Evolutionary conservation across 257 asterid genomes (phyloP).

Genomic region (Capsicum pubescens): DNA sequence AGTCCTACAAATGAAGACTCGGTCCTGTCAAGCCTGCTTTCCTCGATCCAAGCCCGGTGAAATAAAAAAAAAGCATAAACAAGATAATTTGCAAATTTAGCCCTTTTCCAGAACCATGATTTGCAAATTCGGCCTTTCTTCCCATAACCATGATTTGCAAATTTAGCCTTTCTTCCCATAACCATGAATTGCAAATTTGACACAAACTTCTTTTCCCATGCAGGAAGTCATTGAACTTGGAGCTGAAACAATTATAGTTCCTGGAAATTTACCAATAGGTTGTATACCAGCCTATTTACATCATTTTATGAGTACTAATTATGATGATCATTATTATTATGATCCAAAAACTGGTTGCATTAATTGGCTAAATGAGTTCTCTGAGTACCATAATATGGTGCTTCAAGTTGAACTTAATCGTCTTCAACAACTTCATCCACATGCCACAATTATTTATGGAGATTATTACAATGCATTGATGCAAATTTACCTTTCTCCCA

Average conservation of each 20-base stretch:
- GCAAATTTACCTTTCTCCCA: slow-evolving; percentile 22
- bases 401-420: slow-evolving; percentile 34
- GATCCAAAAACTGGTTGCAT: slow-evolving; percentile 46
- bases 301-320: background rate
- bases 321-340: background rate
- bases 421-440: slow-evolving; percentile 35
- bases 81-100: too few relatives aligned
- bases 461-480: slow-evolving; percentile 45
- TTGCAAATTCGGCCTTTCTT: too few relatives aligned
- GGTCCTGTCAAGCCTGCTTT: too few relatives aligned
- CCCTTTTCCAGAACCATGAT: too few relatives aligned
- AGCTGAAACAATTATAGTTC: slow-evolving; percentile 40
- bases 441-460: slow-evolving; percentile 42
- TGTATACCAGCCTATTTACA: slow-evolving; percentile 31
- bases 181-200: background rate
- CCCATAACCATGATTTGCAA: too few relatives aligned
- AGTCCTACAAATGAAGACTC: too few relatives aligned
- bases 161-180: too few relatives aligned
- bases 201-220: background rate
- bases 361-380: slow-evolving; percentile 37
- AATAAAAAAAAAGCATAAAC: too few relatives aligned
- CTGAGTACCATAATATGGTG: slow-evolving; percentile 36
- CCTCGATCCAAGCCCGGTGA: too few relatives aligned
- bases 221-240: slow-evolving; percentile 47
- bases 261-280: slow-evolving; percentile 46